Evolutionary conservation across 768 basidiomycete species (phyloP).

Genomic region (Mycena capillaripes): DNA sequence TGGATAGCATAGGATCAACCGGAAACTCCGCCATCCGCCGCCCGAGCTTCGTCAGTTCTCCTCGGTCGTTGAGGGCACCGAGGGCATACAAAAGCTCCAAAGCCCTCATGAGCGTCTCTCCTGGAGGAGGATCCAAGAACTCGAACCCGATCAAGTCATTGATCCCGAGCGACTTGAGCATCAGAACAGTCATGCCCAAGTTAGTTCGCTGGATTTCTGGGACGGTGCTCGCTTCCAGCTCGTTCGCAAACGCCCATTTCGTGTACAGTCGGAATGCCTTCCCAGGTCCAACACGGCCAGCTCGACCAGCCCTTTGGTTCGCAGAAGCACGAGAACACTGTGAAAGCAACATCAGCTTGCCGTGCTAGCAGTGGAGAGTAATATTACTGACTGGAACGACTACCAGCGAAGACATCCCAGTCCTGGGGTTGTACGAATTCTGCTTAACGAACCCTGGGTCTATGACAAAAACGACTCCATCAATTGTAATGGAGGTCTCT

Average conservation of each 20-base stretch:
- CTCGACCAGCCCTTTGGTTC: conserved; percentile 96
- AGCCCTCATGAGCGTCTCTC: conserved; percentile 96
- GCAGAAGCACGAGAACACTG: conserved; percentile 98
- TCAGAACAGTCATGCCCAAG: conserved; percentile 92
- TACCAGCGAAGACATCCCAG: conserved; percentile 97
- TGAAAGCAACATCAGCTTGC: conserved; percentile 1
- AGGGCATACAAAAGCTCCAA: conserved; percentile 95
- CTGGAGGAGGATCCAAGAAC: conserved; percentile 98
- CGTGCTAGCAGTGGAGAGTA: background rate
- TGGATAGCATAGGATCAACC: conserved; percentile 97
- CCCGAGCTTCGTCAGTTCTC: conserved; percentile 97
- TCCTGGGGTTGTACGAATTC: conserved; percentile 98
- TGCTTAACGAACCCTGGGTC: conserved; percentile 99
- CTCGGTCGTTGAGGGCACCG: conserved; percentile 95
- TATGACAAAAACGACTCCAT: conserved; percentile 99
- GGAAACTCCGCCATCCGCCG: conserved; percentile 99
- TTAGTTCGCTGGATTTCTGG: conserved; percentile 99
- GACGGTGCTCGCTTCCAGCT: conserved; percentile 96
- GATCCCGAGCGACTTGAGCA: conserved; percentile 97
- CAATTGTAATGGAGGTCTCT: conserved; percentile 99
- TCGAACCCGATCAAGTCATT: conserved; percentile 99
- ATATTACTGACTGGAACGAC: conserved; percentile 87
- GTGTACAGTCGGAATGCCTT: conserved; percentile 99
- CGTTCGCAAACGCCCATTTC: conserved; percentile 97
- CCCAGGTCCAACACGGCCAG: conserved; percentile 97